Evolutionary conservation across 2,329 filamentous ascomycete species (phyloP).

Genomic region (Sporothrix pseudoabietina): DNA sequence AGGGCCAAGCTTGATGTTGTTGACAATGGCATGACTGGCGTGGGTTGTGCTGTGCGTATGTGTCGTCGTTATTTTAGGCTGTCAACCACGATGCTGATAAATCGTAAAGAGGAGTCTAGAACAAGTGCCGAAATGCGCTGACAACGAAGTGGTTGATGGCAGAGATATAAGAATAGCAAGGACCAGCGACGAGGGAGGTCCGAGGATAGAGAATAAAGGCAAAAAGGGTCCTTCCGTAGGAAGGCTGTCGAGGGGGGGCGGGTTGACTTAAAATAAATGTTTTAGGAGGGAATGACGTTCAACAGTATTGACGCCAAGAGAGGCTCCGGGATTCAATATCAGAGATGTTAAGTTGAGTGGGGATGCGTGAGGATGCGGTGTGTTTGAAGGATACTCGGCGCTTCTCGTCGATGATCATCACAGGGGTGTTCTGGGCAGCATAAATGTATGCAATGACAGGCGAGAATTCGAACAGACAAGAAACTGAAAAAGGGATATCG

Average conservation of each 20-base stretch:
- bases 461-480: background rate
- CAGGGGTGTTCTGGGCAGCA: background rate
- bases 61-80: background rate
- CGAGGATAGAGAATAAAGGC: background rate
- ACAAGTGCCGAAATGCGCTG: background rate
- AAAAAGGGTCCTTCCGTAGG: background rate
- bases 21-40: background rate
- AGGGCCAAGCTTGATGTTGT: background rate
- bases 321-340: conserved; percentile 4
- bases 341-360: background rate
- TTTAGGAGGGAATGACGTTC: background rate
- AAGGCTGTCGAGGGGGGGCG: background rate
- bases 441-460: conserved; percentile 12
- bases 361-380: background rate
- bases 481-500: background rate
- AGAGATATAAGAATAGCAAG: background rate
- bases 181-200: background rate
- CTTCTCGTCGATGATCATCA: background rate
- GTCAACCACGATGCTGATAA: background rate
- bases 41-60: background rate
- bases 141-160: background rate
- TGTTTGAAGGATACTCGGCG: background rate
- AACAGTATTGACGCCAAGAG: background rate
- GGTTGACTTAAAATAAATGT: background rate
- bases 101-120: too few species aligned